These are phyloP conservation scores for Corylus heterophylla DNA, from an alignment of 306 rosid species.

Conservation along the genomic window DNA sequence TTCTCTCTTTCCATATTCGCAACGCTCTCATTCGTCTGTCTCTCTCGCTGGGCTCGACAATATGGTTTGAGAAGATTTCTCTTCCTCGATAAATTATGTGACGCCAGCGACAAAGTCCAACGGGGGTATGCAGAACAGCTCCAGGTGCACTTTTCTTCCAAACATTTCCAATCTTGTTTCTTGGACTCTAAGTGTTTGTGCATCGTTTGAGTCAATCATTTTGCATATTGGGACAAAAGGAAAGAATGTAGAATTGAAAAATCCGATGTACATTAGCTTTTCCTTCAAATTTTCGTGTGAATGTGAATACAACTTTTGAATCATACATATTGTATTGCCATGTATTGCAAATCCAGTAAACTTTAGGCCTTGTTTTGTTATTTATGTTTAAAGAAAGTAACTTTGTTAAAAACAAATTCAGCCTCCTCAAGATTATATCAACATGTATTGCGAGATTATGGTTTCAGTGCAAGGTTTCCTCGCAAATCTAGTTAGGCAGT, in stretches of 20 bases:
- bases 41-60: slow-evolving; percentile 59
- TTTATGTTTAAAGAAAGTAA: neutral
- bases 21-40: slow-evolving; percentile 51
- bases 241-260: neutral
- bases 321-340: neutral
- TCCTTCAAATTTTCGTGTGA: neutral
- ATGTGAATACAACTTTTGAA: neutral
- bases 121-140: slow-evolving; percentile 54
- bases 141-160: slow-evolving; percentile 41
- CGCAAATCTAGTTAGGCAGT: neutral
- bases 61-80: slow-evolving; percentile 67
- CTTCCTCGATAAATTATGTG: slow-evolving; percentile 61
- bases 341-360: neutral
- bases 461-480: neutral
- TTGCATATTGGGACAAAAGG: neutral
- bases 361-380: neutral
- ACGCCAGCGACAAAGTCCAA: slow-evolving; percentile 59
- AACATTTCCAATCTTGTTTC: neutral
- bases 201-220: neutral
- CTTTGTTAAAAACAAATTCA: neutral
- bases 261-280: neutral
- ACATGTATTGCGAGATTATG: neutral
- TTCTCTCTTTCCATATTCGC: slow-evolving; percentile 59
- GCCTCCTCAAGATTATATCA: neutral
- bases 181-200: neutral